A percentile compares a stretch with the other conserved stretches of the same genome.
These are phyloP conservation scores for Botrytis byssoidea DNA, from an alignment of 2,329 filamentous ascomycete species.

Conservation along the genomic window DNA sequence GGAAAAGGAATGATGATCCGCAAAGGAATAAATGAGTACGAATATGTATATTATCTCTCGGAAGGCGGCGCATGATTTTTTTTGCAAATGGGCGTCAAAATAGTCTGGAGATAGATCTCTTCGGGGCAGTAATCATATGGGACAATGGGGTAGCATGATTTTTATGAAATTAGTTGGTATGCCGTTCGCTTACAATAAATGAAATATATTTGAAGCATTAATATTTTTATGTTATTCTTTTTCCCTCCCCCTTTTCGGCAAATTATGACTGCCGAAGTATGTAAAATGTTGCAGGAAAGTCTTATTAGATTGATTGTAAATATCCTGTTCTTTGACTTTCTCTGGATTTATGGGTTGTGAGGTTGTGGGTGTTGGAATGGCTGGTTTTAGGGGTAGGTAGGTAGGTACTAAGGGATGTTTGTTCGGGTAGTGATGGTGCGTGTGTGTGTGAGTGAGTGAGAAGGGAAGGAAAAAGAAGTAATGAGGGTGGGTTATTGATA, in stretches of 20 bases:
- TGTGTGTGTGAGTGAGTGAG: too few species aligned
- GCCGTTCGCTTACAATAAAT: not conserved
- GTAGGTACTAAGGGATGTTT: not conserved
- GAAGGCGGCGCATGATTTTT: constrained; percentile 11
- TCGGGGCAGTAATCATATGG: constrained; percentile 17
- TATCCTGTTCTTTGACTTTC: not conserved
- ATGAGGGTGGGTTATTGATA: not conserved
- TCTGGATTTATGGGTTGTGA: not conserved
- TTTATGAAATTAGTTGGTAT: not conserved
- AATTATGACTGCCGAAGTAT: too few species aligned
- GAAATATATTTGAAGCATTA: not conserved
- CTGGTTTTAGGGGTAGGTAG: too few species aligned
- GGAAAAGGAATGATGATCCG: constrained; percentile 11
- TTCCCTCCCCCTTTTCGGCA: too few species aligned
- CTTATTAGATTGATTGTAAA: not conserved
- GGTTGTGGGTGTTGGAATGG: too few species aligned
- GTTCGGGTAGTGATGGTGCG: not conserved
- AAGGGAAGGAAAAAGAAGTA: not conserved
- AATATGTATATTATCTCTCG: constrained; percentile 18
- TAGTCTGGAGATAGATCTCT: constrained; percentile 19
- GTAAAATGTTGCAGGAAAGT: not conserved
- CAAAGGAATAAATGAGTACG: constrained; percentile 9
- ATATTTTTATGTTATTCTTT: not conserved
- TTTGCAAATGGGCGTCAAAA: constrained; percentile 13
- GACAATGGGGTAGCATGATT: not conserved